These are phyloP conservation scores for Myriangium duriaei DNA, from an alignment of 2,329 filamentous ascomycete species.

Conservation along the genomic window DNA sequence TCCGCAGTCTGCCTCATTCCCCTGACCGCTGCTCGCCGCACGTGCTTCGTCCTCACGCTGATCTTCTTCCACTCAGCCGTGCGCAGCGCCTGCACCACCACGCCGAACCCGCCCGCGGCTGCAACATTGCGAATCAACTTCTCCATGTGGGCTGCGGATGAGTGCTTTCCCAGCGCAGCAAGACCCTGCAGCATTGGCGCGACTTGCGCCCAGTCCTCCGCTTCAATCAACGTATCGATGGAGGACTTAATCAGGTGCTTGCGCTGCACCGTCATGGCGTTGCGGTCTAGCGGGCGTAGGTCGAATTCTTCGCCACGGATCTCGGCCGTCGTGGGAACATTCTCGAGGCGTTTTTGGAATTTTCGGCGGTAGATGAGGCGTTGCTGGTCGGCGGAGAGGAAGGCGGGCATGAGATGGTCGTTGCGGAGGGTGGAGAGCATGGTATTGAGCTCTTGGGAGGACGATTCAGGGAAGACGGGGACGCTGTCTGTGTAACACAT, in stretches of 20 bases:
- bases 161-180: conserved; percentile 15
- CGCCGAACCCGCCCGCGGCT: conserved; percentile 18
- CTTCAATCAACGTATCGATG: conserved; percentile 19
- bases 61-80: conserved; percentile 23
- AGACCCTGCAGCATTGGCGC: conserved; percentile 22
- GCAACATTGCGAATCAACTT: conserved; percentile 24
- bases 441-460: conserved; percentile 28
- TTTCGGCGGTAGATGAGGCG: conserved; percentile 31
- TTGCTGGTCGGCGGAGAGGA: conserved; percentile 29
- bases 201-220: conserved; percentile 25
- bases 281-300: conserved; percentile 22
- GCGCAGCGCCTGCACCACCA: conserved; percentile 22
- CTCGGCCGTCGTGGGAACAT: conserved; percentile 30
- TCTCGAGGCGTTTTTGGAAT: conserved; percentile 29
- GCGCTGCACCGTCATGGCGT: conserved; percentile 20
- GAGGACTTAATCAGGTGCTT: conserved; percentile 18
- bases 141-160: conserved; percentile 16
- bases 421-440: conserved; percentile 30
- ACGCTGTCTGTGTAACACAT: conserved; percentile 21
- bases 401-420: conserved; percentile 32
- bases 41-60: conserved; percentile 18
- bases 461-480: conserved; percentile 30
- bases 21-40: conserved; percentile 25
- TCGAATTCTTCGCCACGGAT: conserved; percentile 29
- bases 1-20: conserved; percentile 25